Evolutionary conservation across 805 yeast genomes (phyloP).

Genomic region (Sugiyamaella boreocaroliniensis): DNA sequence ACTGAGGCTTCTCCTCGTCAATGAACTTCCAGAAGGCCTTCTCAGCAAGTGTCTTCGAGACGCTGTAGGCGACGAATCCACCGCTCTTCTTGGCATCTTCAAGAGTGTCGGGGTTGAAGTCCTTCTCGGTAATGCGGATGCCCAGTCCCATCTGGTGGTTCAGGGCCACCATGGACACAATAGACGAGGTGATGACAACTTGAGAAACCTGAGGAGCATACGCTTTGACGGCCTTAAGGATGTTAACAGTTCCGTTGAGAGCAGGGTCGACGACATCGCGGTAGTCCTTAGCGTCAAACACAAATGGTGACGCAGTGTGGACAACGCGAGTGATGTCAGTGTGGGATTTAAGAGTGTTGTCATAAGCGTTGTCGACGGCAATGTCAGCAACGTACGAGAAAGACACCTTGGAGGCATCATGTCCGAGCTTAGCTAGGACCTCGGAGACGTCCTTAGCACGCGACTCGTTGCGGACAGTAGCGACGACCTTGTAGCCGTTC

Average conservation of each 20-base stretch:
- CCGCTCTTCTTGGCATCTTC: slow-evolving; percentile 22
- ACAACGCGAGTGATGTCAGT: slow-evolving; percentile 31
- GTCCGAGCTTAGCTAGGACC: neutral
- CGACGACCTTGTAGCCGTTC: slow-evolving; percentile 39
- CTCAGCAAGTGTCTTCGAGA: slow-evolving; percentile 50
- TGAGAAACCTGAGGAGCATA: slow-evolving; percentile 36
- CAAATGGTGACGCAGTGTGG: slow-evolving; percentile 39
- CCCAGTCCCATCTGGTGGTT: neutral
- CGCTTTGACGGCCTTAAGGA: slow-evolving; percentile 34
- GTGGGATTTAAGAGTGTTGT: slow-evolving; percentile 37
- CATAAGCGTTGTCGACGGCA: slow-evolving; percentile 40
- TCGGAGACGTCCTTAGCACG: slow-evolving; percentile 25
- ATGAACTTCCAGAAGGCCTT: slow-evolving; percentile 48
- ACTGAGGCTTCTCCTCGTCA: slow-evolving; percentile 25
- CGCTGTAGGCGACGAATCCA: slow-evolving; percentile 11
- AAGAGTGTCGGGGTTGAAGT: slow-evolving; percentile 33
- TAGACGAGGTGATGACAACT: slow-evolving; percentile 43
- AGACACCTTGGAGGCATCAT: neutral
- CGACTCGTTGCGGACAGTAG: slow-evolving; percentile 39
- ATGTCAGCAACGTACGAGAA: slow-evolving; percentile 26
- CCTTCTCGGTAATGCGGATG: neutral
- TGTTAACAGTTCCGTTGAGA: slow-evolving; percentile 38
- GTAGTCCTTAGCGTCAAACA: slow-evolving; percentile 24
- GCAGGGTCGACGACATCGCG: slow-evolving; percentile 41
- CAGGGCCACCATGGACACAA: slow-evolving; percentile 16